phyloP scores from a whole-genome alignment of 2,329 filamentous ascomycete genomes.

The Lojkania enalia region DNA sequence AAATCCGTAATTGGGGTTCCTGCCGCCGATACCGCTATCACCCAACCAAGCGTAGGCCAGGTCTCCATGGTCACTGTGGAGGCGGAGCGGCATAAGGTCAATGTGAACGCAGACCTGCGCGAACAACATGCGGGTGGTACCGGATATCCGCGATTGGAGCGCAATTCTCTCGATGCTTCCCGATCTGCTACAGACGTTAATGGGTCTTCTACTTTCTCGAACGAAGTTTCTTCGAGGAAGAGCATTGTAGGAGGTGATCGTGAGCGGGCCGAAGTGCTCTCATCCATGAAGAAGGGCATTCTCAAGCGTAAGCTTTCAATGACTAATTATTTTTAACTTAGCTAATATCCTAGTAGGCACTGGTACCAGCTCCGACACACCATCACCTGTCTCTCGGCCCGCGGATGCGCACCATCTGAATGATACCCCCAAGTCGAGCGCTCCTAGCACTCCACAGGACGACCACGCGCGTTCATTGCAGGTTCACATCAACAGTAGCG shows the following conservation, averaged over 20 bases:
- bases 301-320: conserved; percentile 71
- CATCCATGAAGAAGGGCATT: conserved; percentile 92
- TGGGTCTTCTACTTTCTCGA: conserved; percentile 38
- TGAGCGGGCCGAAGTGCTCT: conserved; percentile 88
- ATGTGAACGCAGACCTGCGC: conserved; percentile 71
- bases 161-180: conserved; percentile 73
- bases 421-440: conserved; percentile 82
- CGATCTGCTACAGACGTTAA: conserved; percentile 51
- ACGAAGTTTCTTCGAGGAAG: conserved; percentile 66
- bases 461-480: conserved; percentile 64
- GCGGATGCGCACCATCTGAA: conserved; percentile 64
- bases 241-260: conserved; percentile 90
- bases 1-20: conserved; percentile 86
- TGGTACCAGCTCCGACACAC: conserved; percentile 63
- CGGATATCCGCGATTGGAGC: conserved; percentile 81
- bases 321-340: neutral
- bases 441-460: conserved; percentile 84
- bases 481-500: conserved; percentile 74
- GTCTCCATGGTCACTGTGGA: conserved; percentile 96
- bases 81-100: conserved; percentile 83
- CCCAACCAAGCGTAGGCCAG: conserved; percentile 73
- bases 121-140: conserved; percentile 72
- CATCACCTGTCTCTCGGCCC: conserved; percentile 69
- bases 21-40: conserved; percentile 66
- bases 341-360: conserved; percentile 42